Percentiles rank a stretch among this genome's conserved stretches.
Evolutionary conservation across 345 rosid species (phyloP).

Genomic region (Eucalyptus cloeziana): DNA sequence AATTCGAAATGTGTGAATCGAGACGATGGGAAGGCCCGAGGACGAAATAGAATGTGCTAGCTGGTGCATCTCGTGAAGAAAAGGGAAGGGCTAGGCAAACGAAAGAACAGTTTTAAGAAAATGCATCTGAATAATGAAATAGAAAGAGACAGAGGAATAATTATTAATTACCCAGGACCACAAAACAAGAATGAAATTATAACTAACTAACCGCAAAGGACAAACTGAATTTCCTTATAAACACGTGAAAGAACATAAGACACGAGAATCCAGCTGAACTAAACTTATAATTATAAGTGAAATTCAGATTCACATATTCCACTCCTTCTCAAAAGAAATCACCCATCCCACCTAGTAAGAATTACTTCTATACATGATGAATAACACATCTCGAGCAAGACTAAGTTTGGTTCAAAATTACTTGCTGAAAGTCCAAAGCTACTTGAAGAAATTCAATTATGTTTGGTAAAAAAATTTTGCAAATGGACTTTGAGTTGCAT

Average conservation of each 20-base stretch:
- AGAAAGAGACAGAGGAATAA: too few species aligned
- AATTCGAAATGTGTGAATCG: not conserved
- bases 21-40: not conserved
- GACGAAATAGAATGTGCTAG: not conserved
- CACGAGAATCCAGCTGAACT: not conserved
- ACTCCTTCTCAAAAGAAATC: not conserved
- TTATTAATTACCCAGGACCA: not conserved
- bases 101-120: not conserved
- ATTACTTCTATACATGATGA: not conserved
- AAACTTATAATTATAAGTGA: not conserved
- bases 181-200: not conserved
- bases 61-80: not conserved
- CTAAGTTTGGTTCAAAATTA: too few species aligned
- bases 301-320: not conserved
- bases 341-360: not conserved
- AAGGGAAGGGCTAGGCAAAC: not conserved
- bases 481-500: too few species aligned
- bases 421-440: too few species aligned
- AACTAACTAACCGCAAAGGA: not conserved
- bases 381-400: not conserved
- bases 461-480: too few species aligned
- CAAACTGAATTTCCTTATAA: not conserved
- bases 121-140: not conserved
- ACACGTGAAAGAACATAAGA: not conserved
- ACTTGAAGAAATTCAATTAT: too few species aligned